Percentiles rank a stretch among this genome's conserved stretches.
Evolutionary conservation across 257 asterid species (phyloP).

Genomic region (Rehmannia glutinosa): DNA sequence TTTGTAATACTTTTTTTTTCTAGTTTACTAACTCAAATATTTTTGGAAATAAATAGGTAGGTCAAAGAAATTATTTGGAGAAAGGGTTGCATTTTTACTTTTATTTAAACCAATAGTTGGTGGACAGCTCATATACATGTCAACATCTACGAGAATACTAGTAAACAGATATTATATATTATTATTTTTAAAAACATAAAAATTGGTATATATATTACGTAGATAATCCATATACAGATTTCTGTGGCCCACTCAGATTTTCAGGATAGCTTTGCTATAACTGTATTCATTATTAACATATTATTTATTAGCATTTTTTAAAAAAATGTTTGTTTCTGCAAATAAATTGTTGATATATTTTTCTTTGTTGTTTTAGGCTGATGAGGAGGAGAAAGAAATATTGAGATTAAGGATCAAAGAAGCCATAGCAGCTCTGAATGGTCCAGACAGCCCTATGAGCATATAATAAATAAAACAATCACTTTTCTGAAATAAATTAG

Average conservation of each 20-base stretch:
- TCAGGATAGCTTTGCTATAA: background rate
- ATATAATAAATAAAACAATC: background rate
- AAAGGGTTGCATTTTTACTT: background rate
- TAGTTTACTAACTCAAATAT: background rate
- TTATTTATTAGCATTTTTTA: background rate
- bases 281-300: background rate
- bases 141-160: background rate
- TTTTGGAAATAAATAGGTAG: background rate
- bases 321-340: background rate
- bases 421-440: conserved; percentile 60
- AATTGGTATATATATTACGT: conserved; percentile 3
- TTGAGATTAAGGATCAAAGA: conserved; percentile 50
- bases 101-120: background rate
- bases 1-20: background rate
- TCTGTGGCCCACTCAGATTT: conserved; percentile 13
- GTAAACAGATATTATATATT: too few relatives aligned
- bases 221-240: conserved; percentile 3
- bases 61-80: background rate
- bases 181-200: too few relatives aligned
- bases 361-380: conserved; percentile 42
- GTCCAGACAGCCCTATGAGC: conserved; percentile 69
- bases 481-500: background rate
- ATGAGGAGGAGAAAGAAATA: conserved; percentile 53
- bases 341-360: background rate
- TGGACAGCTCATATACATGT: background rate